Evolutionary conservation across 257 asterid species (phyloP).

Genomic region (Galeopsis tetrahit): DNA sequence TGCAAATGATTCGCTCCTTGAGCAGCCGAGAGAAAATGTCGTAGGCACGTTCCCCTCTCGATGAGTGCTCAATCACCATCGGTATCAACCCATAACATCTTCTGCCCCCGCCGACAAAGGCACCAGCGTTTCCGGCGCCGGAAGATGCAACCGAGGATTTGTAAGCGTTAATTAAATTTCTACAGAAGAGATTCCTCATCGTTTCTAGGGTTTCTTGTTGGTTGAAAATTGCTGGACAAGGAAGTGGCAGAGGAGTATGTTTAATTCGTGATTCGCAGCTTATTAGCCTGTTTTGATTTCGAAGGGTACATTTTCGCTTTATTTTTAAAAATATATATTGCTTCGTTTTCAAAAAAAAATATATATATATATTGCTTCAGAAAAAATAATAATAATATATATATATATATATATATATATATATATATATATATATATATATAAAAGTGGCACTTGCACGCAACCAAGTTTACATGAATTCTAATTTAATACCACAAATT

Average conservation of each 20-base stretch:
- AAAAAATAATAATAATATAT: too few relatives aligned
- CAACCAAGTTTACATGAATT: too few relatives aligned
- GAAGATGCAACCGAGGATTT: slow-evolving; percentile 29
- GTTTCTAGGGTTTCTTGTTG: slow-evolving; percentile 32
- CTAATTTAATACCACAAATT: too few relatives aligned
- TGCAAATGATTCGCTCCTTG: slow-evolving; percentile 90
- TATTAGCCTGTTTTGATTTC: not conserved
- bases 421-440: too few relatives aligned
- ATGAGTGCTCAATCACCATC: slow-evolving; percentile 93
- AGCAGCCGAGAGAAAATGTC: slow-evolving; percentile 89
- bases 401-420: too few relatives aligned
- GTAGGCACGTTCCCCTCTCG: slow-evolving; percentile 91
- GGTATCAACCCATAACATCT: slow-evolving; percentile 73
- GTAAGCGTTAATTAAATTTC: slow-evolving; percentile 35
- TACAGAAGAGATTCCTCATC: slow-evolving; percentile 51
- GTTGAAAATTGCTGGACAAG: slow-evolving; percentile 1
- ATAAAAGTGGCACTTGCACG: too few relatives aligned
- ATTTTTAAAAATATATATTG: too few relatives aligned
- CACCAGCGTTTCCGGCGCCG: slow-evolving; percentile 4
- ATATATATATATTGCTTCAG: too few relatives aligned
- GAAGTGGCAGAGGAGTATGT: not conserved
- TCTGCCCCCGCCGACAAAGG: slow-evolving; percentile 28
- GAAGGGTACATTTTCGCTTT: not conserved
- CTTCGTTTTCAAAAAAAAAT: not conserved
- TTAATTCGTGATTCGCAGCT: not conserved